Conservation (phyloP, 2,329 filamentous ascomycete genomes). For the Mollisiaceae sp. region DNA sequence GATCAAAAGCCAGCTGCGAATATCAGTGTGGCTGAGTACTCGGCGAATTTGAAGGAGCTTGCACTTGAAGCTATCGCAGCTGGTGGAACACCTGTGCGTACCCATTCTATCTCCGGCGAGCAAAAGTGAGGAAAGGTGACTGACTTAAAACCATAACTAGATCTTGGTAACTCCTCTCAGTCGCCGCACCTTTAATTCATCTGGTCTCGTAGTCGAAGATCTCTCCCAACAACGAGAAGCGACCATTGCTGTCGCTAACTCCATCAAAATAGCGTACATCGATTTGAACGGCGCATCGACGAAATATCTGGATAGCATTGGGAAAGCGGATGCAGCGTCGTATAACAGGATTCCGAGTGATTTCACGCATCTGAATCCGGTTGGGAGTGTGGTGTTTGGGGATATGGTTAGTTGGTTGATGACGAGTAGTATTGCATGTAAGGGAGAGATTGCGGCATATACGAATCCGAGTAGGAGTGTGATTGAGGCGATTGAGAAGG, state of each 20-base stretch:
- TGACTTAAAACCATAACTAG: background rate
- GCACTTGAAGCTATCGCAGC: slow-evolving; percentile 39
- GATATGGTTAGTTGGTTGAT: slow-evolving; percentile 51
- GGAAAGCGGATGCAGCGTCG: slow-evolving; percentile 45
- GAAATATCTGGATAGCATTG: slow-evolving; percentile 52
- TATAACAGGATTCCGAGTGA: slow-evolving; percentile 54
- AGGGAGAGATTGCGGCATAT: background rate
- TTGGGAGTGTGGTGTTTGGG: slow-evolving; percentile 52
- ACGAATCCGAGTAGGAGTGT: slow-evolving; percentile 6
- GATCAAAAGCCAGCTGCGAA: slow-evolving; percentile 52
- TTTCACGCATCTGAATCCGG: slow-evolving; percentile 52
- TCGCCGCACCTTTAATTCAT: slow-evolving; percentile 48
- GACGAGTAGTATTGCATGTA: slow-evolving; percentile 2
- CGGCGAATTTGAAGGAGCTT: slow-evolving; percentile 48
- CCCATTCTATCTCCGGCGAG: too few relatives aligned
- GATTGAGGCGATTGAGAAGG: background rate
- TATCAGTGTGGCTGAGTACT: slow-evolving; percentile 47
- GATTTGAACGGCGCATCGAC: slow-evolving; percentile 52
- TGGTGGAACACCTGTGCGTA: slow-evolving; percentile 38
- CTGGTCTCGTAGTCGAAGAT: slow-evolving; percentile 47
- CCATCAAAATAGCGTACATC: slow-evolving; percentile 44
- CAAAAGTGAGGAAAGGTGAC: background rate
- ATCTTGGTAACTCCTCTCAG: slow-evolving; percentile 54
- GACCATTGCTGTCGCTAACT: slow-evolving; percentile 48
- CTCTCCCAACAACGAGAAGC: slow-evolving; percentile 46